These are phyloP conservation scores for Boletus sp. DNA, from an alignment of 1,284 basidiomycete species.

Conservation along the genomic window DNA sequence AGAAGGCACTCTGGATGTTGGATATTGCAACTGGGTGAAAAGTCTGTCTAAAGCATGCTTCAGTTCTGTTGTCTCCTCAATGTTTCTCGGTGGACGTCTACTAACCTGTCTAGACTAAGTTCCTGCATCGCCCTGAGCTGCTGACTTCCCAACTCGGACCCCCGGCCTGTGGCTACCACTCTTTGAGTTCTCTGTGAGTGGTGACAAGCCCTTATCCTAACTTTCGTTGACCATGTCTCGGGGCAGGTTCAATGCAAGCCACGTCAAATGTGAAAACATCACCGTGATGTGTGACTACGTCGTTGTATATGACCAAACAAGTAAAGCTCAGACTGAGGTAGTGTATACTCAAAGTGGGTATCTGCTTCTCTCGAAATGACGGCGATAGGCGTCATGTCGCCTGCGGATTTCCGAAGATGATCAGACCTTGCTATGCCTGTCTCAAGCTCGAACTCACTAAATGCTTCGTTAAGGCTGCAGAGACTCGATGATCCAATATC, in stretches of 20 bases:
- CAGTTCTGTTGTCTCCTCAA: no score
- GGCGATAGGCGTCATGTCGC: background rate
- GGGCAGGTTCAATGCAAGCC: background rate
- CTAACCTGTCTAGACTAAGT: background rate
- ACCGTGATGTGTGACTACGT: background rate
- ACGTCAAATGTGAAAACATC: background rate
- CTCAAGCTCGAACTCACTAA: background rate
- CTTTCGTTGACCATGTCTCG: no score
- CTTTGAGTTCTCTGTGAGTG: background rate
- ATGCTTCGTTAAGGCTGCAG: background rate
- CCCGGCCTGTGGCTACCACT: background rate
- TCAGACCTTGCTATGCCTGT: background rate
- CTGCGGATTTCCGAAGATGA: background rate
- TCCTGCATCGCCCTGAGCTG: background rate
- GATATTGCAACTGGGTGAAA: no score
- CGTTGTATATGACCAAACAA: constrained; percentile 7
- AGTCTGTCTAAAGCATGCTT: no score
- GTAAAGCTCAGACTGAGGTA: constrained; percentile 5
- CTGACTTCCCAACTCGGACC: background rate
- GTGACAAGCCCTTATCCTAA: background rate
- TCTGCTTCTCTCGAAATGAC: constrained; percentile 1
- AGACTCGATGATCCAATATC: background rate
- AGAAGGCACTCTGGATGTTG: no score
- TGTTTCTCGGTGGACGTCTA: no score
- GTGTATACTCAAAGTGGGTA: constrained; percentile 10